phyloP scores from a whole-genome alignment of 257 asterid species.

The Solanum chilense region DNA sequence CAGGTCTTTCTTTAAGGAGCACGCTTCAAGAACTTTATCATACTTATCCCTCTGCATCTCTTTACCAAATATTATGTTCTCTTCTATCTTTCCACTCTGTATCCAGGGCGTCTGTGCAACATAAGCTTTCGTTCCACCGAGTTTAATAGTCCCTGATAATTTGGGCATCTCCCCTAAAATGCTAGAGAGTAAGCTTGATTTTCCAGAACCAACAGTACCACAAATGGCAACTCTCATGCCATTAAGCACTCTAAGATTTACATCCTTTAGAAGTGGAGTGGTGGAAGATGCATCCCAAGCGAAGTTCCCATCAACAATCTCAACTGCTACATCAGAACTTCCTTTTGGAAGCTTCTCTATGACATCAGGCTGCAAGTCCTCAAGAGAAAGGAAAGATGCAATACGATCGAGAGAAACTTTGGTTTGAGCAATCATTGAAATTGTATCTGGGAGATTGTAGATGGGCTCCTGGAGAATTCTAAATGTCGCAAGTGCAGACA shows the following conservation, averaged over 20 bases:
- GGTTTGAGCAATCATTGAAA: constrained; percentile 77
- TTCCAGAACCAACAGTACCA: constrained; percentile 93
- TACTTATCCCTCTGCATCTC: constrained; percentile 54
- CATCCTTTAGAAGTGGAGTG: constrained; percentile 41
- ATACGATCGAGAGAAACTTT: constrained; percentile 92
- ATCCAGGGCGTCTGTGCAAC: constrained; percentile 91
- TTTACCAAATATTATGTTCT: constrained; percentile 74
- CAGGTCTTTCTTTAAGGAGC: constrained; percentile 66
- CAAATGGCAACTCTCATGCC: constrained; percentile 88
- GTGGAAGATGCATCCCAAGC: constrained; percentile 53
- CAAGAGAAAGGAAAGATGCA: constrained; percentile 72
- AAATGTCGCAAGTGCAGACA: constrained; percentile 86
- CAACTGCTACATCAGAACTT: constrained; percentile 37
- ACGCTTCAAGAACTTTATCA: constrained; percentile 61
- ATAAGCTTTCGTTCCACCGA: constrained; percentile 61
- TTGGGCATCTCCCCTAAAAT: constrained; percentile 75
- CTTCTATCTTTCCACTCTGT: constrained; percentile 81
- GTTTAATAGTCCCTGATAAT: constrained; percentile 45
- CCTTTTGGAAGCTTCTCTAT: constrained; percentile 48
- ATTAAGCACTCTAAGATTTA: constrained; percentile 35
- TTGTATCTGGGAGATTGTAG: constrained; percentile 65
- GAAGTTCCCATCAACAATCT: constrained; percentile 63
- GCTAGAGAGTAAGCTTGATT: constrained; percentile 79
- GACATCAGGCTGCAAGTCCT: constrained; percentile 46
- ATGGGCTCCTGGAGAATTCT: constrained; percentile 86